Base-by-base conservation (phyloP, 179 eudicot species). In the Amaranthus tricolor region DNA sequence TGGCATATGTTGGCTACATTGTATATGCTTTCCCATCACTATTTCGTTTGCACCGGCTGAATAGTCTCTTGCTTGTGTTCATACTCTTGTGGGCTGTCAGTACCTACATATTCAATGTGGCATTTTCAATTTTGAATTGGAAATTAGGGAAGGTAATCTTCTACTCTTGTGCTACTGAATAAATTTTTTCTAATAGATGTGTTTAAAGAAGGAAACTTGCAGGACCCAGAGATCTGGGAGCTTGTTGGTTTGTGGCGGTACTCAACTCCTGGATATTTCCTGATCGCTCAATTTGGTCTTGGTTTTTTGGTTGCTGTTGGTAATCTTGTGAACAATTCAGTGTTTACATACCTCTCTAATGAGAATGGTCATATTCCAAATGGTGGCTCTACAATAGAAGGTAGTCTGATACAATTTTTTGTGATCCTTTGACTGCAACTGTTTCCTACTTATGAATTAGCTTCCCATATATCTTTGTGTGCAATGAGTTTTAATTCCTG, bases 211-310 rank as follows among this genome's bases (percentile, higher is more conserved):
- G 61, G 15, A 70, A 17, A 70, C 74, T 19, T 74, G 66, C 82
- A 95, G 99, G 93, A 93, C 75, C 88, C 88, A 93, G 91, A 90
- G 85, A 88, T 95, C 59, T 95, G 99, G 99, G 96, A 95, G 88
- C 84, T 88, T 86, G 85, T 95, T 81, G 99, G 99, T 53, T 78
- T 95, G 70, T 95, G 97, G 99, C 95, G 89, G 82, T 93, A 95
- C 80, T 87, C 99, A 60, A 86, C 85, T 82, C 99, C 99, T 82
- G 97, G 96, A 72, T 84, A 87, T 74, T 95, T 92, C 76, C 77
- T 95, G 76, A 88, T 95, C 59, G 96, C 99, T 75, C 99, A 95
- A 78, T 89, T 90, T 85, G 96, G 91, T 83, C 93, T 95, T 57
- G 99, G 99, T 53, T 81, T 90, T 79, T 85, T 95, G 58, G 86